A percentile compares a stretch with the other conserved stretches of the same genome.
Evolutionary conservation across 2,329 filamentous ascomycete genomes (phyloP).

Genomic region (Moelleriella libera): DNA sequence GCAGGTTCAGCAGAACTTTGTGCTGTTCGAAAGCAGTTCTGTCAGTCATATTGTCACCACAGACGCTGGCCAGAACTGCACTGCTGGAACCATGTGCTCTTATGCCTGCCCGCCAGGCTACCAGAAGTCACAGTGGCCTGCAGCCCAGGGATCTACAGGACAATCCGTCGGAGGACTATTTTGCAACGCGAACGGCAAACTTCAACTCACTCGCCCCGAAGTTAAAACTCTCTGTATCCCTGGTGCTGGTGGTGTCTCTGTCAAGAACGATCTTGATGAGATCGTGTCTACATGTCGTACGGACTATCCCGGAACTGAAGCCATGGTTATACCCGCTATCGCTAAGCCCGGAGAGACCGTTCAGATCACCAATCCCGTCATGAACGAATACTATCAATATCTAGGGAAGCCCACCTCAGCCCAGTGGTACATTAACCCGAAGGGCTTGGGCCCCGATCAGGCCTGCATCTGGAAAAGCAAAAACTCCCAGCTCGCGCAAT

Average conservation of each 20-base stretch:
- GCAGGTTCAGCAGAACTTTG: constrained; percentile 36
- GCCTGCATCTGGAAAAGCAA: constrained; percentile 60
- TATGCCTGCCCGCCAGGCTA: constrained; percentile 88
- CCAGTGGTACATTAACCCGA: constrained; percentile 93
- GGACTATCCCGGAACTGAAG: constrained; percentile 87
- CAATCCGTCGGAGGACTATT: constrained; percentile 81
- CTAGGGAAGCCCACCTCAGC: constrained; percentile 62
- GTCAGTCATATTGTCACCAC: constrained; percentile 52
- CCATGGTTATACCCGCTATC: constrained; percentile 67
- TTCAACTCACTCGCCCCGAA: constrained; percentile 60
- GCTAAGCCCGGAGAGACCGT: constrained; percentile 43
- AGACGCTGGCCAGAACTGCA: constrained; percentile 46
- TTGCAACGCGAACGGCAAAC: constrained; percentile 60
- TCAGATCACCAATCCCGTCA: constrained; percentile 62
- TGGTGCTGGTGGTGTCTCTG: constrained; percentile 55
- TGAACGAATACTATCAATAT: constrained; percentile 64
- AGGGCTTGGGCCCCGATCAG: constrained; percentile 48
- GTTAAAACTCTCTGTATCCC: constrained; percentile 59
- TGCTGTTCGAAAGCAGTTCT: constrained; percentile 25
- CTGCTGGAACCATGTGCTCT: constrained; percentile 61
- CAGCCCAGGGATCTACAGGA: constrained; percentile 58
- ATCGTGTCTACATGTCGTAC: constrained; percentile 76
- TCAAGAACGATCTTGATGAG: constrained; percentile 59
- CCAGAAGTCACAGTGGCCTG: constrained; percentile 84
- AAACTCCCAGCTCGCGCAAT: constrained; percentile 26